phyloP scores from a whole-genome alignment of 2,329 filamentous ascomycete species.

The Chaetomiaceae sp. region DNA sequence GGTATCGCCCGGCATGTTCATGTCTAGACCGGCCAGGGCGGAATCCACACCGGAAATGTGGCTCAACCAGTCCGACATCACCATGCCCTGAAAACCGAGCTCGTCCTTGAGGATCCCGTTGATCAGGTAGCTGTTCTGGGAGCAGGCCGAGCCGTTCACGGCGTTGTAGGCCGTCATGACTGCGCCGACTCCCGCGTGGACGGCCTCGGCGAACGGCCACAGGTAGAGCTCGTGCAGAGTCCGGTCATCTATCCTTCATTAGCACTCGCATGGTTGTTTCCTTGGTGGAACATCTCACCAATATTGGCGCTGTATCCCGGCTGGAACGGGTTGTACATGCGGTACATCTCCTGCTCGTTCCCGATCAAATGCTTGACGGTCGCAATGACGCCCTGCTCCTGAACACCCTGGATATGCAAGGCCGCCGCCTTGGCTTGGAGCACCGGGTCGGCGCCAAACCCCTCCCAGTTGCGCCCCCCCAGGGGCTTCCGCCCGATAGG shows the following conservation, averaged over 20 bases:
- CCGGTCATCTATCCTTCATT: conserved; percentile 53
- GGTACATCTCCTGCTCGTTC: conserved; percentile 67
- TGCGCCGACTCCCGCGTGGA: conserved; percentile 60
- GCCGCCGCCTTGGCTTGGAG: conserved; percentile 68
- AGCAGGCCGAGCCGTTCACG: conserved; percentile 74
- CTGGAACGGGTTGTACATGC: conserved; percentile 52
- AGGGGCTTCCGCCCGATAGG: conserved; percentile 67
- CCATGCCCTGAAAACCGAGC: conserved; percentile 75
- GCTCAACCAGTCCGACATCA: conserved; percentile 78
- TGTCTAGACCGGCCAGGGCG: conserved; percentile 69
- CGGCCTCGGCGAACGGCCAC: conserved; percentile 73
- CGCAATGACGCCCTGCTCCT: conserved; percentile 76
- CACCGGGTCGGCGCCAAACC: conserved; percentile 65
- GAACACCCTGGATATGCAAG: conserved; percentile 73
- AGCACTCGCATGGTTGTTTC: conserved; percentile 42
- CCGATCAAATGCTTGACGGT: conserved; percentile 73
- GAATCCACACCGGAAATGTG: conserved; percentile 70
- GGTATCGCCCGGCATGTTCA: conserved; percentile 56
- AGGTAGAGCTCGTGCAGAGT: conserved; percentile 72
- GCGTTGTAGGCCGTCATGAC: conserved; percentile 66
- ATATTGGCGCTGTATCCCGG: conserved; percentile 53
- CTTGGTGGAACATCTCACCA: conserved; percentile 41
- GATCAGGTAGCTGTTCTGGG: conserved; percentile 72
- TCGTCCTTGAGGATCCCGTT: conserved; percentile 76
- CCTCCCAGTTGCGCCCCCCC: conserved; percentile 72